A percentile compares a stretch with the other conserved stretches of the same genome.
Conservation (phyloP, 805 yeast genomes). For the Saccharomycopsis fermentans region DNA sequence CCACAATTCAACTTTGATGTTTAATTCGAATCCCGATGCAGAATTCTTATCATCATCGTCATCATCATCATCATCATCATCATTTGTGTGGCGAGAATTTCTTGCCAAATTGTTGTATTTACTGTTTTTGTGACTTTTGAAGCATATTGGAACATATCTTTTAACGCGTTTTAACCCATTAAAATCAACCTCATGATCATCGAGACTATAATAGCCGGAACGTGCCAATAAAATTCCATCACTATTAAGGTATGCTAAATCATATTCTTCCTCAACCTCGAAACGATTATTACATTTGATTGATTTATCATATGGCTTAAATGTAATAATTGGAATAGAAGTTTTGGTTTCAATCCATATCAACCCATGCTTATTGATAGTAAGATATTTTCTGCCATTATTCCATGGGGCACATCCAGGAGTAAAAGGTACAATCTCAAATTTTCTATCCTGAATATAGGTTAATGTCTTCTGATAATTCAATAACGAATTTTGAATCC, state of each 20-base stretch:
- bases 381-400: slow-evolving; percentile 16
- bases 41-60: neutral
- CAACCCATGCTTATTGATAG: slow-evolving; percentile 12
- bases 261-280: slow-evolving; percentile 13
- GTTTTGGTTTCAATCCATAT: slow-evolving; percentile 19
- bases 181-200: slow-evolving; percentile 1
- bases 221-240: slow-evolving; percentile 11
- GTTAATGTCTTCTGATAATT: neutral
- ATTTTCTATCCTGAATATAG: neutral
- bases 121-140: neutral
- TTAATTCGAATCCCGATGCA: neutral
- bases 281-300: slow-evolving; percentile 7
- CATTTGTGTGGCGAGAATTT: neutral
- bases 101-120: neutral
- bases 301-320: slow-evolving; percentile 11
- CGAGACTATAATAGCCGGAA: slow-evolving; percentile 12
- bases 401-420: slow-evolving; percentile 16
- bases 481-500: neutral
- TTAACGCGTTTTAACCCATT: slow-evolving; percentile 3
- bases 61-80: neutral
- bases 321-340: slow-evolving; percentile 13
- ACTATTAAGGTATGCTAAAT: slow-evolving; percentile 9
- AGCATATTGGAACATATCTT: slow-evolving; percentile 6
- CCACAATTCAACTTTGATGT: slow-evolving; percentile 6
- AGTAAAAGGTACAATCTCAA: slow-evolving; percentile 12